These are phyloP conservation scores for Daldinia childiae DNA, from an alignment of 495 filamentous ascomycete species.

Conservation along the genomic window DNA sequence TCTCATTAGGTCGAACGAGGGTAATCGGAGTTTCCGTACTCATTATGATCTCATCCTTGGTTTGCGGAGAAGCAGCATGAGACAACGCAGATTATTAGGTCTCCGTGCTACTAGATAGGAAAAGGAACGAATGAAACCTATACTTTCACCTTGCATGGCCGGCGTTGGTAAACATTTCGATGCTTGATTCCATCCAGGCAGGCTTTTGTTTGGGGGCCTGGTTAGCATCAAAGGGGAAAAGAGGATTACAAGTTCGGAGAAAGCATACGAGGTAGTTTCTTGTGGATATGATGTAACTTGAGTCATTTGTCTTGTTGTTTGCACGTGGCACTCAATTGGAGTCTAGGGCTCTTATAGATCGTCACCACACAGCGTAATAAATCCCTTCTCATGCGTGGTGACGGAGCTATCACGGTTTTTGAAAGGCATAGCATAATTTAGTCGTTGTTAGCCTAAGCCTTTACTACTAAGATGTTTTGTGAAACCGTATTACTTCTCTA, in stretches of 20 bases:
- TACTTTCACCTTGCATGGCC: slow-evolving; percentile 40
- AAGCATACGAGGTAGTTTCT: slow-evolving; percentile 31
- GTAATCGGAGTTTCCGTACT: slow-evolving; percentile 14
- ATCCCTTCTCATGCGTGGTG: slow-evolving; percentile 10
- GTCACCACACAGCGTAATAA: slow-evolving; percentile 22
- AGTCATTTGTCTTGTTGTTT: slow-evolving; percentile 16
- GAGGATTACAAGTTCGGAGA: slow-evolving; percentile 23
- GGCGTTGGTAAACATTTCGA: slow-evolving; percentile 41
- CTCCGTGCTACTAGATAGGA: slow-evolving; percentile 28
- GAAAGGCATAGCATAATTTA: slow-evolving; percentile 1
- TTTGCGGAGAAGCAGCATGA: slow-evolving; percentile 9
- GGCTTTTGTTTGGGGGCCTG: slow-evolving; percentile 25
- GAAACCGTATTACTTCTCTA: neutral
- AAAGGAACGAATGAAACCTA: slow-evolving; percentile 35
- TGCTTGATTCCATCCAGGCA: slow-evolving; percentile 20
- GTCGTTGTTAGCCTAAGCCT: neutral
- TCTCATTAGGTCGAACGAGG: slow-evolving; percentile 1
- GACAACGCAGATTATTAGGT: slow-evolving; percentile 23
- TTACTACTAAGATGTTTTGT: neutral
- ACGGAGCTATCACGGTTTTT: neutral
- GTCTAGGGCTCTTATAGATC: slow-evolving; percentile 26
- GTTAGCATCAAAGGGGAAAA: slow-evolving; percentile 31
- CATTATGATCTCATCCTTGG: slow-evolving; percentile 9
- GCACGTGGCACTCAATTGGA: slow-evolving; percentile 8
- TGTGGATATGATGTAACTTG: slow-evolving; percentile 32